Evolutionary conservation across 495 filamentous ascomycete genomes (phyloP).

Genomic region (Friedmanniomyces endolithicus): DNA sequence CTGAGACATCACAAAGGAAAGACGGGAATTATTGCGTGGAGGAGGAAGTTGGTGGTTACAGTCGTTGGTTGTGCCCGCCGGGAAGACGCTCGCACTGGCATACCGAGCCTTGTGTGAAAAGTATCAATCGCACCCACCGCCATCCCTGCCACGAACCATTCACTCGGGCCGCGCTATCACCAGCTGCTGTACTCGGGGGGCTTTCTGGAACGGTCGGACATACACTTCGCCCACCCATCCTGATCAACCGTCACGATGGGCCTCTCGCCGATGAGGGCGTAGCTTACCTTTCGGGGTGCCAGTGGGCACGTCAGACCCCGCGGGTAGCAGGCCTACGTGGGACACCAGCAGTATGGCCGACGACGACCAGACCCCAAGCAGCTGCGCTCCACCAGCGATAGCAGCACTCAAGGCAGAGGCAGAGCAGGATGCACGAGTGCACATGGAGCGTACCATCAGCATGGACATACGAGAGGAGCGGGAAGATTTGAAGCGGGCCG

Average conservation of each 20-base stretch:
- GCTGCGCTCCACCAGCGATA: slow-evolving; percentile 26
- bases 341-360: slow-evolving; percentile 7
- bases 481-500: slow-evolving; percentile 85
- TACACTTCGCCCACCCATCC: not conserved
- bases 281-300: slow-evolving; percentile 6
- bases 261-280: not conserved
- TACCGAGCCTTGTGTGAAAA: too few relatives aligned
- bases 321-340: not conserved
- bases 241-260: slow-evolving; percentile 15
- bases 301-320: not conserved
- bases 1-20: too few relatives aligned
- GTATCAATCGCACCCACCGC: too few relatives aligned
- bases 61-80: too few relatives aligned
- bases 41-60: too few relatives aligned
- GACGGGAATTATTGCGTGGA: too few relatives aligned
- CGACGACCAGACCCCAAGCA: not conserved
- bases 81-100: too few relatives aligned
- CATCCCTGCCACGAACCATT: too few relatives aligned
- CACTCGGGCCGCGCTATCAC: too few relatives aligned
- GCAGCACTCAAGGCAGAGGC: slow-evolving; percentile 44
- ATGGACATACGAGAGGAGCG: slow-evolving; percentile 65
- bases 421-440: slow-evolving; percentile 32
- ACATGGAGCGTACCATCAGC: slow-evolving; percentile 49
- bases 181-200: too few relatives aligned
- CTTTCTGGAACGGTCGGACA: not conserved